Conservation (phyloP, 129 eudicot species). For the Flaveria linearis region DNA sequence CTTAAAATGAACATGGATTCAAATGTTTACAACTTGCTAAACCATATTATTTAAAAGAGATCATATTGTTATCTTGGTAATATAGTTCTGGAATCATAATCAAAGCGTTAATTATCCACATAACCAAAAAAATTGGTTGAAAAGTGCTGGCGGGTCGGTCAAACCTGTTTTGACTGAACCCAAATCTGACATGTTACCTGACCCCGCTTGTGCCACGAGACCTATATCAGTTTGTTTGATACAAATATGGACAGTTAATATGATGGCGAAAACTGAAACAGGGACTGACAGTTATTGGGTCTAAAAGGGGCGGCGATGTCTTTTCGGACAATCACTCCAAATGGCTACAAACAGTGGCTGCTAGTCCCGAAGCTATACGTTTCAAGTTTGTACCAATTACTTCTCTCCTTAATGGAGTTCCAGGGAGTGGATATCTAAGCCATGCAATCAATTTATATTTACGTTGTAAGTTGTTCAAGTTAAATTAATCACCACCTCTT, state of each 20-base stretch:
- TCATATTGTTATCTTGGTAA: not conserved
- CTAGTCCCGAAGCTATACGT: constrained; percentile 72
- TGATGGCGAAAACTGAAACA: constrained; percentile 36
- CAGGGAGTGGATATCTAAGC: constrained; percentile 92
- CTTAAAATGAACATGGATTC: not conserved
- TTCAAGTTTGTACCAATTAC: constrained; percentile 88
- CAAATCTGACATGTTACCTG: not conserved
- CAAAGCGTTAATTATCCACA: not conserved
- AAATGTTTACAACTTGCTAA: not conserved
- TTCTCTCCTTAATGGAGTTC: constrained; percentile 84
- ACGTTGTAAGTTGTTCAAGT: constrained; percentile 55
- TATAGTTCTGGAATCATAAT: not conserved
- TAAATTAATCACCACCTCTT: not conserved
- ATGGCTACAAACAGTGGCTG: constrained; percentile 86
- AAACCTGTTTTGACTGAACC: constrained; percentile 3
- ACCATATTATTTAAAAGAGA: not conserved
- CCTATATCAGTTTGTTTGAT: not conserved
- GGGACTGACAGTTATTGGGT: constrained; percentile 78
- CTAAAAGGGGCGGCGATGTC: constrained; percentile 91
- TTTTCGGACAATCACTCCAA: constrained; percentile 74
- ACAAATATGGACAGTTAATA: constrained; percentile 14
- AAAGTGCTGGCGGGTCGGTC: not conserved
- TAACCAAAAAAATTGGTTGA: not conserved
- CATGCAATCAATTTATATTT: constrained; percentile 89
- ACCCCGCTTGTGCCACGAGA: not conserved